phyloP scores from a whole-genome alignment of 805 yeast species.

The Zygosaccharomyces pseudorouxii region DNA sequence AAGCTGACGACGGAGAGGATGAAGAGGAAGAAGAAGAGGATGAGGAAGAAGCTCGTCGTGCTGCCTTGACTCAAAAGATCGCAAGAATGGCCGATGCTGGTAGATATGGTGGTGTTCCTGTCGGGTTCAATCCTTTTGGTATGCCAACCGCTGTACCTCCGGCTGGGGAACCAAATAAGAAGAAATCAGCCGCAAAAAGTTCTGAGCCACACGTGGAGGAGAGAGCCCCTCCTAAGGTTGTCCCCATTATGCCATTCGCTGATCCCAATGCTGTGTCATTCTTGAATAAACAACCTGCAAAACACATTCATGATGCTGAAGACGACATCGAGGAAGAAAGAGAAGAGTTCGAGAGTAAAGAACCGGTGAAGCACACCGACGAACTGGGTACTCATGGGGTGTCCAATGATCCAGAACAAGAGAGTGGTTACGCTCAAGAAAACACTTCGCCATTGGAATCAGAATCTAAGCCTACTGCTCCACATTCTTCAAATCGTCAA shows the following conservation, averaged over 20 bases:
- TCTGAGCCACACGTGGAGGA: slow-evolving; percentile 20
- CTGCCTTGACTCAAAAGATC: slow-evolving; percentile 84
- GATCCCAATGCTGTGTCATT: slow-evolving; percentile 36
- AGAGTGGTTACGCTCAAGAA: not conserved
- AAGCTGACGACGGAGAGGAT: slow-evolving; percentile 41
- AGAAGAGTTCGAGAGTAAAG: not conserved
- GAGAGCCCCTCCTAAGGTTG: slow-evolving; percentile 33
- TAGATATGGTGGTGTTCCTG: slow-evolving; percentile 61
- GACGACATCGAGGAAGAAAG: not conserved
- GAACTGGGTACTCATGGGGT: not conserved
- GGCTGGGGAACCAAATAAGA: slow-evolving; percentile 19
- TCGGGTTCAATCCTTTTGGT: slow-evolving; percentile 43
- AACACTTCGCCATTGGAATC: not conserved
- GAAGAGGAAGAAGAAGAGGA: slow-evolving; percentile 55
- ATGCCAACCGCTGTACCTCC: slow-evolving; percentile 29
- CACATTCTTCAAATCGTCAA: not conserved
- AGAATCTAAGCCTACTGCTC: not conserved
- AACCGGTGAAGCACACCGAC: not conserved
- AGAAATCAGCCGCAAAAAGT: slow-evolving; percentile 23
- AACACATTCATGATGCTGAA: slow-evolving; percentile 4
- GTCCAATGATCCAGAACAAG: not conserved
- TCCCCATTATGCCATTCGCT: slow-evolving; percentile 54
- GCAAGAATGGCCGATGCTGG: slow-evolving; percentile 89
- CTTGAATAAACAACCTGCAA: slow-evolving; percentile 16
- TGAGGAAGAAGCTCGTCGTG: slow-evolving; percentile 69